A percentile compares a stretch with the other conserved stretches of the same genome.
phyloP scores from a whole-genome alignment of 768 basidiomycete species.

The Cytidiella melzeri region DNA sequence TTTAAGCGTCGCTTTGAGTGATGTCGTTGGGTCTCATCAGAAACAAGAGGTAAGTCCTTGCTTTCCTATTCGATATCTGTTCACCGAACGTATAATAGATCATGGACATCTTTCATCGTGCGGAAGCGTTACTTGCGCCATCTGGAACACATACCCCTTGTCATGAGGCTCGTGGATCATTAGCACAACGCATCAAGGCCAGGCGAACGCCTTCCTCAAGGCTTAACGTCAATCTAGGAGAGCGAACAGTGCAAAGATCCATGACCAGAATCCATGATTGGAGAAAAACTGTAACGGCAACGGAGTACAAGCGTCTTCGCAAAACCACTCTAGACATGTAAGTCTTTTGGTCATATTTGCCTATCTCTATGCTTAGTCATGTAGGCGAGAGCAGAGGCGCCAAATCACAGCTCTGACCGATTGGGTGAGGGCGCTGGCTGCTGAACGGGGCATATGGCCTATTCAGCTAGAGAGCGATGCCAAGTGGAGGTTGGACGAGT shows the following conservation, averaged over 20 bases:
- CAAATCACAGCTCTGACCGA: constrained; percentile 56
- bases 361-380: not conserved
- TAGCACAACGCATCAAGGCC: constrained; percentile 45
- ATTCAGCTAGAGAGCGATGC: constrained; percentile 34
- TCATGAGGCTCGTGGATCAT: constrained; percentile 50
- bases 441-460: constrained; percentile 83
- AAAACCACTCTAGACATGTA: constrained; percentile 73
- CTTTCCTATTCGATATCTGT: not conserved
- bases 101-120: constrained; percentile 49
- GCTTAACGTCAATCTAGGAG: constrained; percentile 59
- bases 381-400: constrained; percentile 71
- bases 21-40: constrained; percentile 53
- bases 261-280: constrained; percentile 63
- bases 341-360: constrained; percentile 26
- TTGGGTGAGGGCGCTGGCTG: constrained; percentile 55
- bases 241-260: constrained; percentile 56
- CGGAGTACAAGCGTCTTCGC: constrained; percentile 67
- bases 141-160: constrained; percentile 34
- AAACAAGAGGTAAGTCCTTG: constrained; percentile 57
- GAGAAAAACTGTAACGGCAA: constrained; percentile 59
- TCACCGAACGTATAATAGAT: constrained; percentile 33
- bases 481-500: constrained; percentile 83
- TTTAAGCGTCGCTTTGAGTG: constrained; percentile 59
- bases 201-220: constrained; percentile 50
- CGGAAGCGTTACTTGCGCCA: constrained; percentile 48